Base-by-base conservation (phyloP, 1,139 yeast species). In the Kluyveromyces sp. region DNA sequence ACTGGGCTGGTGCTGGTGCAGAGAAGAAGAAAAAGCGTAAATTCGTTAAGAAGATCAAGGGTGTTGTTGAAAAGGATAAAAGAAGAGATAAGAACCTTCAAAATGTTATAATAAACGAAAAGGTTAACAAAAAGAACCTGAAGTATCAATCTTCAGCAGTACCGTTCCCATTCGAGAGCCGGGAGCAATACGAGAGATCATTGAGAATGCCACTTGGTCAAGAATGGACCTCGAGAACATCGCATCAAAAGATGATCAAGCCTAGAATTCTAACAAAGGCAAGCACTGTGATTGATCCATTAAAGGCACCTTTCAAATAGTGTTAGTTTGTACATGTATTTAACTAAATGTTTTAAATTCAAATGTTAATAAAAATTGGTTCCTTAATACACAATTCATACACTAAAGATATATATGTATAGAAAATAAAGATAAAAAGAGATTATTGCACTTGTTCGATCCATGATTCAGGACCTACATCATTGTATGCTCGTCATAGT, bases 151-250 rank as follows among this genome's bases (percentile, higher is more conserved):
- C 96, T 3, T 75, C 82, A 42, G 79, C 82, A 28, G 96, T 92
- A 43, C 98, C 98, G 31, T 90, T 82, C 75, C 97, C 97, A 48
- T 92, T 77, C 65, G 97, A 92, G 67, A 83, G 83, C 50, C 76
- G 83, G 61, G 98, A 89, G 63, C 97, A 92, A 68, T 94, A 92
- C 65, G 98, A 92, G 66, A 78, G 96, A 62, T 82, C 95, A 3
- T 72, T 92, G 59, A 78, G 96, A 62, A 84, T 89, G 89, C 97
- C 98, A n/a, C 72, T 92, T 51, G 98, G 98, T 32, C 95, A 87
- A 67, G 96, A 92, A 69, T 92, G 97, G 97, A 81, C 94, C 3
- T 78, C 95, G 8, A 79, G 89, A 60, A 85, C 80, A 47, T 81
- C 95, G 2, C 95, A 87, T 70, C 96, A 89, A 70, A 79, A 79